Evolutionary conservation across 225 moss, liverwort and hornwort species (phyloP).

Genomic region (Thuidium tamariscinum): DNA sequence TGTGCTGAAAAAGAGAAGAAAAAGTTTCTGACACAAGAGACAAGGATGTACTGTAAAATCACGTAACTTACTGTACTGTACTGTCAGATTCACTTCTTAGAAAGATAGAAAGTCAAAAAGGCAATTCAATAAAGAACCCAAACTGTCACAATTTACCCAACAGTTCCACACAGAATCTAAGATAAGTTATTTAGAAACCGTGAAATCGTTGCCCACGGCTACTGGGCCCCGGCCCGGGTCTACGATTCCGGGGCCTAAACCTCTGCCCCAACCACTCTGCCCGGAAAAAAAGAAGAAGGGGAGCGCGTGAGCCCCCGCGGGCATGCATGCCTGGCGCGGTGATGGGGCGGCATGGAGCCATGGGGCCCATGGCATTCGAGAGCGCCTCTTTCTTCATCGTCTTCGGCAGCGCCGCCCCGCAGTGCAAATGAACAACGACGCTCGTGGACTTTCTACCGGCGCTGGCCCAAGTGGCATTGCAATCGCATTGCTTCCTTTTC

Average conservation of each 20-base stretch:
- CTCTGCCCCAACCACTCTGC: neutral
- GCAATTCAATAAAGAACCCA: neutral
- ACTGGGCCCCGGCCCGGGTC: no score
- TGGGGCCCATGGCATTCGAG: neutral
- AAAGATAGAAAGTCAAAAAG: neutral
- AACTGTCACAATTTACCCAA: neutral
- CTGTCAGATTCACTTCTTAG: neutral
- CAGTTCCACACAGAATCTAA: neutral
- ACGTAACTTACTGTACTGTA: no score
- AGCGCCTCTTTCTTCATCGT: neutral
- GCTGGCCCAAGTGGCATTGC: neutral
- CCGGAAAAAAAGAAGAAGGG: neutral
- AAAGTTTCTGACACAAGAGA: neutral
- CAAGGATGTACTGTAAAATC: neutral
- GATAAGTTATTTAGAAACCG: neutral
- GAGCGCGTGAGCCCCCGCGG: neutral
- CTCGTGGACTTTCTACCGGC: neutral
- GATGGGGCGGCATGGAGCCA: neutral
- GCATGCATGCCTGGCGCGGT: neutral
- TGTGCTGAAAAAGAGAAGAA: no score
- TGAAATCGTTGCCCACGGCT: neutral
- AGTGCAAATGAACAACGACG: neutral
- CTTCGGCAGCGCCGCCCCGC: conserved; percentile 6
- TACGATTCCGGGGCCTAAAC: neutral
- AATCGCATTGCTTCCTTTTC: neutral